Percentiles rank a stretch among this genome's conserved stretches.
phyloP scores from a whole-genome alignment of 805 yeast species.

The Candida oleophila region DNA sequence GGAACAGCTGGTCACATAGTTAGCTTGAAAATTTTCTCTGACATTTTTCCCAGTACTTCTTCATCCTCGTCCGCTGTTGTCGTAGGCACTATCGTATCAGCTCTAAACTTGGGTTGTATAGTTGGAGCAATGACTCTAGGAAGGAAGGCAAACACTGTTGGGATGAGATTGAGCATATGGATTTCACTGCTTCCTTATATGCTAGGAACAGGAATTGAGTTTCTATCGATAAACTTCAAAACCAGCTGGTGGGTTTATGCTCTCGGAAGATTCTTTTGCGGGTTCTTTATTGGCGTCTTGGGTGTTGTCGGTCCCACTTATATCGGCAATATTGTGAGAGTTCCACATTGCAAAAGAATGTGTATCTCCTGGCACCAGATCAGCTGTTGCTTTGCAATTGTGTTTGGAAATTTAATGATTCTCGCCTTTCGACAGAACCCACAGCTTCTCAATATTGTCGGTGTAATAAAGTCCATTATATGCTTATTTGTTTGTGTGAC shows the following conservation, averaged over 20 bases:
- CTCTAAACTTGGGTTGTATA: conserved; percentile 24
- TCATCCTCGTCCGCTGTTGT: conserved; percentile 10
- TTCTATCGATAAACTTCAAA: conserved; percentile 2
- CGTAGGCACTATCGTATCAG: conserved; percentile 19
- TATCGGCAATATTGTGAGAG: conserved; percentile 1
- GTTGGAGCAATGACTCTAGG: conserved; percentile 17
- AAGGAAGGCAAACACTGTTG: conserved; percentile 6
- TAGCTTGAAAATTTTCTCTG: conserved; percentile 12
- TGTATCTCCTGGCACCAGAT: conserved; percentile 23
- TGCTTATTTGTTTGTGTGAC: neutral
- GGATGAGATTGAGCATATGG: conserved; percentile 13
- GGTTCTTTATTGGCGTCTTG: conserved; percentile 23
- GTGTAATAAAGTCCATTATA: neutral
- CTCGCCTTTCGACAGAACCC: neutral
- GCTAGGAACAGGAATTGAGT: conserved; percentile 17
- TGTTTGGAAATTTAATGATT: conserved; percentile 19
- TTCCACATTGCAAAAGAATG: conserved; percentile 9
- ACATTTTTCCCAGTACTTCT: conserved; percentile 1
- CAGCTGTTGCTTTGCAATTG: conserved; percentile 21
- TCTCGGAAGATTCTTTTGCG: conserved; percentile 19
- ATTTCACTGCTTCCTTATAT: conserved; percentile 15
- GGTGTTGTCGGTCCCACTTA: conserved; percentile 20
- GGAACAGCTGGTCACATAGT: conserved; percentile 19
- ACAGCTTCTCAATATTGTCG: neutral
- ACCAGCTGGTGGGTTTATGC: conserved; percentile 12